phyloP scores from a whole-genome alignment of 1,284 basidiomycete species.

The Taiwanofungus camphoratus region DNA sequence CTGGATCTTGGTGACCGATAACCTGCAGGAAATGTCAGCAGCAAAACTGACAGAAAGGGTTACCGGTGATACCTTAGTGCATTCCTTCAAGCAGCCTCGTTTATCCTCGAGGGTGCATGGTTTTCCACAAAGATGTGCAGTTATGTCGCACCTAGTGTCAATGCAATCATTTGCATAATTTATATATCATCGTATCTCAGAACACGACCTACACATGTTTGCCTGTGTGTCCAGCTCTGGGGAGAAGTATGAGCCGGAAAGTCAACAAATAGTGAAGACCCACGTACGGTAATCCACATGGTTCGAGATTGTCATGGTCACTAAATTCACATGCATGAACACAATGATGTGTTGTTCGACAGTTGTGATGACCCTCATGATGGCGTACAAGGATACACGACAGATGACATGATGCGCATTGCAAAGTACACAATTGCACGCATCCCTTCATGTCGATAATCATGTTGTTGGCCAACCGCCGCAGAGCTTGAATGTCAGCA shows the following conservation, averaged over 20 bases:
- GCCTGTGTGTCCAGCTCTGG: constrained; percentile 52
- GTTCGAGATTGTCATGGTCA: constrained; percentile 25
- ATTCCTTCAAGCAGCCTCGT: constrained; percentile 42
- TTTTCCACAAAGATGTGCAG: constrained; percentile 46
- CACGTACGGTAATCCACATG: constrained; percentile 43
- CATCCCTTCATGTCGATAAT: constrained; percentile 39
- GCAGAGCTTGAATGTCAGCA: constrained; percentile 41
- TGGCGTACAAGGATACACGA: constrained; percentile 38
- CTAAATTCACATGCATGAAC: constrained; percentile 37
- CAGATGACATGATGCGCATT: constrained; percentile 43
- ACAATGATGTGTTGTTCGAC: constrained; percentile 44
- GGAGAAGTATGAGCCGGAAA: constrained; percentile 2
- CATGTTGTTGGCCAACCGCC: constrained; percentile 36
- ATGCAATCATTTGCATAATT: background rate
- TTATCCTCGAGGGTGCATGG: constrained; percentile 37
- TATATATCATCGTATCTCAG: background rate
- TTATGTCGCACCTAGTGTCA: constrained; percentile 38
- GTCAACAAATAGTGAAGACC: background rate
- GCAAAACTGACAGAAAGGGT: background rate
- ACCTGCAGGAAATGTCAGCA: constrained; percentile 25
- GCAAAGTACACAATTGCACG: constrained; percentile 42
- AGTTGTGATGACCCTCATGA: constrained; percentile 44
- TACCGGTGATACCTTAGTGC: constrained; percentile 37
- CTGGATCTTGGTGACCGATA: constrained; percentile 37
- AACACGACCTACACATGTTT: constrained; percentile 40